These are phyloP conservation scores for Rhizopogon salebrosus DNA, from an alignment of 768 basidiomycete species.

Conservation along the genomic window DNA sequence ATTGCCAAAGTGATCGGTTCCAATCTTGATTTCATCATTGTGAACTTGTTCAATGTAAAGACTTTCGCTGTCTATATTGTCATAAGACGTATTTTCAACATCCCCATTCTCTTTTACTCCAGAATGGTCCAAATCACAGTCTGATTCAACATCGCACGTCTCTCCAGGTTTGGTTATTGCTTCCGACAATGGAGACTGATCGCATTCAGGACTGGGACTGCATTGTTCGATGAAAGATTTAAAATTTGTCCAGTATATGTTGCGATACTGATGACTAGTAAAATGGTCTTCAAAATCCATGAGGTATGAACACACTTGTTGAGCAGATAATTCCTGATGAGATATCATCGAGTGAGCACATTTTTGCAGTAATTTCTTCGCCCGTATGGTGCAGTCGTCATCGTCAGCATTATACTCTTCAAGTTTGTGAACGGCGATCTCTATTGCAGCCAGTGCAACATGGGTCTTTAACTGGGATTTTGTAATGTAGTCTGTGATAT, in stretches of 20 bases:
- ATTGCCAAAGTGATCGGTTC: conserved; percentile 1
- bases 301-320: conserved; percentile 31
- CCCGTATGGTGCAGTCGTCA: conserved; percentile 15
- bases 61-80: too few relatives aligned
- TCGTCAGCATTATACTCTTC: conserved; percentile 14
- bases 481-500: conserved; percentile 46
- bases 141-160: too few relatives aligned
- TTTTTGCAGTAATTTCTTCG: conserved; percentile 32
- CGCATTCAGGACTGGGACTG: conserved; percentile 22
- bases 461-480: conserved; percentile 38
- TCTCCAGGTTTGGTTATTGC: too few relatives aligned
- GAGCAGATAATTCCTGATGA: conserved; percentile 35
- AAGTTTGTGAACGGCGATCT: conserved; percentile 28
- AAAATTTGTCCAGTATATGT: conserved; percentile 32
- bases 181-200: too few relatives aligned
- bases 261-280: conserved; percentile 30
- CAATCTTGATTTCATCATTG: background rate
- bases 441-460: conserved; percentile 34
- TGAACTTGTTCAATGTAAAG: background rate
- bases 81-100: too few relatives aligned
- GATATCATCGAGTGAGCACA: conserved; percentile 33
- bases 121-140: too few relatives aligned
- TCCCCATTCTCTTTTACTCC: too few relatives aligned
- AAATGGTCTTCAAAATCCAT: conserved; percentile 31
- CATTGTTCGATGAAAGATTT: conserved; percentile 20